Conservation (phyloP, 1,139 yeast genomes). For the Candida mesenterica region DNA sequence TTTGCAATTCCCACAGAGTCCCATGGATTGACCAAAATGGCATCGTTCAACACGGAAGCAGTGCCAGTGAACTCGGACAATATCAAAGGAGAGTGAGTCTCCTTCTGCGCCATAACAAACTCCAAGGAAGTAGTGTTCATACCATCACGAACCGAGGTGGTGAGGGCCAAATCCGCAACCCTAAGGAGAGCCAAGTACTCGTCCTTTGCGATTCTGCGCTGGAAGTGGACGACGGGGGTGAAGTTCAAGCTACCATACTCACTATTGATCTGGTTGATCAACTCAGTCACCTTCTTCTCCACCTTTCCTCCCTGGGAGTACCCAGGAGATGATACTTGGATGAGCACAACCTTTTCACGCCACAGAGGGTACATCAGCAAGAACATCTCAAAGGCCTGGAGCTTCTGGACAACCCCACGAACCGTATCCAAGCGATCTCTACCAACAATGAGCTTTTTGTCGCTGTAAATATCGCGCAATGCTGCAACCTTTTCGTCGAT, state of each 20-base stretch:
- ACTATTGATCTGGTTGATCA: constrained; percentile 77
- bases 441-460: constrained; percentile 76
- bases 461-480: constrained; percentile 66
- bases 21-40: constrained; percentile 93
- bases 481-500: constrained; percentile 43
- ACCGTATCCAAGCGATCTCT: constrained; percentile 80
- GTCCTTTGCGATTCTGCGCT: constrained; percentile 81
- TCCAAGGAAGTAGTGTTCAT: constrained; percentile 95
- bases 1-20: constrained; percentile 91
- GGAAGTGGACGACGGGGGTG: constrained; percentile 88
- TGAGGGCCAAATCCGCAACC: constrained; percentile 86
- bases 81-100: constrained; percentile 70
- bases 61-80: constrained; percentile 94
- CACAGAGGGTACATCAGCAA: constrained; percentile 89
- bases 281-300: constrained; percentile 77
- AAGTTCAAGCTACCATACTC: constrained; percentile 77
- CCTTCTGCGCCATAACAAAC: constrained; percentile 83
- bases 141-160: constrained; percentile 91
- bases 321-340: constrained; percentile 89
- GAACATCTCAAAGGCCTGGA: constrained; percentile 79
- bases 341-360: constrained; percentile 81
- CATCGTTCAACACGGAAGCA: constrained; percentile 73
- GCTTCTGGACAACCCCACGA: constrained; percentile 78
- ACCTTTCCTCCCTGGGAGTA: constrained; percentile 55
- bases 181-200: constrained; percentile 87